Base-by-base conservation (phyloP, 352 stramenopile genomes). In the Phytophthora hibernalis region DNA sequence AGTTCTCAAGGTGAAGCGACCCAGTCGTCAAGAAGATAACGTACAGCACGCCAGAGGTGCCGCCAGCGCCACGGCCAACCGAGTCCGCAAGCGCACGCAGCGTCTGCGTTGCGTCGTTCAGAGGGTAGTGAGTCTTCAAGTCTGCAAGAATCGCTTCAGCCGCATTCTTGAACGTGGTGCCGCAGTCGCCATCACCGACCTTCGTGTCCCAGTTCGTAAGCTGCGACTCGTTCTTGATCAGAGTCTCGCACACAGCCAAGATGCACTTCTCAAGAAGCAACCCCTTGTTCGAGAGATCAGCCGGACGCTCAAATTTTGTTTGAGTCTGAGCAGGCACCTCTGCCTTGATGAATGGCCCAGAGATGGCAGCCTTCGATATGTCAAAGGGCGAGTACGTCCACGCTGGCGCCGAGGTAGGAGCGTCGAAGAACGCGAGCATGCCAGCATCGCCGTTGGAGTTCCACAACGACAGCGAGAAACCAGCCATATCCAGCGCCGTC, bases 131-230 rank as follows among this genome's bases (percentile, higher is more conserved):
- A 43, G 56, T 53, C 21, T 70, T 74, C 35, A 96, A 28, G 43
- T 90, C 86, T 6, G 80, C 54, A 15, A 94, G 79, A 21, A 99
- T 85, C 20, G 91, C 82, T 30, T 93, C 79, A 13, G 96, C 96
- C 13, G 97, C 97, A 30, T 87, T 87, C 76, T 97, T 90, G 74
- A 99, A 98, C 4, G 97, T 99, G 16, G 91, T 93, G 18, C 97
- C 97, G 68, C 97, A 99, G 74, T 99, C 97, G 21, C 97, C 97
- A 68, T 99, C 97, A 40, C 97, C 97, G 18, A 98, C 97, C 75
- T 92, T 98, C 1, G 83, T 86, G 76, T 99, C 97, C 85, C 95
- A 99, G 54, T 89, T 89, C 2, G 95, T 99, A 7, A 99, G 76
- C 37, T 97, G 66, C 8, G 86, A 69, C 76, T 99, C 96, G 11